phyloP scores from a whole-genome alignment of 2,329 filamentous ascomycete species.

The Cytospora chrysosperma region DNA sequence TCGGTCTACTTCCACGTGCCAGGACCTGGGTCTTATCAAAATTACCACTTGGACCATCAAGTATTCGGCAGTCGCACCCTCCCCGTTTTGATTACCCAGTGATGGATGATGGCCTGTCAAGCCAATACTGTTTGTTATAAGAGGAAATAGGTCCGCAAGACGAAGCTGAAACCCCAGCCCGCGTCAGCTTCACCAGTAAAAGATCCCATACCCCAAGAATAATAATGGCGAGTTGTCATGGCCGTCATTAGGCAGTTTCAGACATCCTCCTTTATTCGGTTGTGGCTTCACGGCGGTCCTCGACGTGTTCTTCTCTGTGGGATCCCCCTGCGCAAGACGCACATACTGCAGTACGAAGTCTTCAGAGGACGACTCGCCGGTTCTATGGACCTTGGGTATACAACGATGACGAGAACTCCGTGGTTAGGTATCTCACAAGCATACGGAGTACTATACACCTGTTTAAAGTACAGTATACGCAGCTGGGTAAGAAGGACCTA shows the following conservation, averaged over 20 bases:
- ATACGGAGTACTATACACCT: no score
- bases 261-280: neutral
- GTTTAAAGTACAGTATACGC: no score
- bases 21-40: no score
- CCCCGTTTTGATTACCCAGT: neutral
- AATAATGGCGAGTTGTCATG: neutral
- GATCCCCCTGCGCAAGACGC: neutral
- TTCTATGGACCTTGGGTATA: neutral
- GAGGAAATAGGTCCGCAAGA: neutral
- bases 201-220: neutral
- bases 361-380: neutral
- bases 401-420: neutral
- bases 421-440: neutral
- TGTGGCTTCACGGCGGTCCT: neutral
- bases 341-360: neutral
- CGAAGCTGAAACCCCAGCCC: neutral
- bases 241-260: neutral
- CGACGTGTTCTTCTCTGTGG: neutral
- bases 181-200: neutral
- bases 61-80: no score
- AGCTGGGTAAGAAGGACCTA: no score
- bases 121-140: neutral
- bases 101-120: neutral
- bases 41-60: no score
- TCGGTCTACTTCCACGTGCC: neutral